Conservation (phyloP, 2,329 filamentous ascomycete genomes). For the Mariannaea elegans region DNA sequence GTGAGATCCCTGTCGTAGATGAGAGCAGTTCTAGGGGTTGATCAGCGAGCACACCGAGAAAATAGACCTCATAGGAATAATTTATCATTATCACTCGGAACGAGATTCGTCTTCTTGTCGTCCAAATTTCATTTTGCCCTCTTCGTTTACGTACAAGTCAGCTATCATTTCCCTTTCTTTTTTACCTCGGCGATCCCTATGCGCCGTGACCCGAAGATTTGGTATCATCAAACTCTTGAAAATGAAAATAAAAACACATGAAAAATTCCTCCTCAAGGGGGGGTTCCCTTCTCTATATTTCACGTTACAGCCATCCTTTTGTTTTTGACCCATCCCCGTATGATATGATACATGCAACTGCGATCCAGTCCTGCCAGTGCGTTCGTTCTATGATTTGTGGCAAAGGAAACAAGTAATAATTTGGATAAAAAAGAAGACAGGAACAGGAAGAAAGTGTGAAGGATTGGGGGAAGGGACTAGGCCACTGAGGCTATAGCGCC, state of each 20-base stretch:
- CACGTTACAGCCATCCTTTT: slow-evolving; percentile 13
- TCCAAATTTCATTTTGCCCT: slow-evolving; percentile 12
- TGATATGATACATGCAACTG: slow-evolving; percentile 36
- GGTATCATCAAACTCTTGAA: slow-evolving; percentile 32
- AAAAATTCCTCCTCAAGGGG: not conserved
- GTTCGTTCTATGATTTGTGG: slow-evolving; percentile 25
- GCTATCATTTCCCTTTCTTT: not conserved
- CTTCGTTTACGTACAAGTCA: slow-evolving; percentile 3
- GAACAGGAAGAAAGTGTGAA: not conserved
- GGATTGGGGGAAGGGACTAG: not conserved
- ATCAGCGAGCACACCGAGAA: no score
- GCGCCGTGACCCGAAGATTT: slow-evolving; percentile 18
- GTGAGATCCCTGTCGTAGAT: no score
- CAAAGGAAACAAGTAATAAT: not conserved
- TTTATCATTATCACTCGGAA: not conserved
- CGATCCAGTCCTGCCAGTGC: slow-evolving; percentile 15
- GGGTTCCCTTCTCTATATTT: slow-evolving; percentile 20
- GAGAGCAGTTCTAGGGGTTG: no score
- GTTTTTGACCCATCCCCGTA: not conserved
- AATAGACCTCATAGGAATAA: no score
- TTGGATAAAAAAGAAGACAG: not conserved
- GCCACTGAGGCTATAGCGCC: no score
- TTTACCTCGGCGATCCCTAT: slow-evolving; percentile 15
- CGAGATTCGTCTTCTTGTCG: not conserved
- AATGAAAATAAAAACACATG: slow-evolving; percentile 9